phyloP scores from a whole-genome alignment of 2,329 filamentous ascomycete species.

The Xylariaceae sp. region DNA sequence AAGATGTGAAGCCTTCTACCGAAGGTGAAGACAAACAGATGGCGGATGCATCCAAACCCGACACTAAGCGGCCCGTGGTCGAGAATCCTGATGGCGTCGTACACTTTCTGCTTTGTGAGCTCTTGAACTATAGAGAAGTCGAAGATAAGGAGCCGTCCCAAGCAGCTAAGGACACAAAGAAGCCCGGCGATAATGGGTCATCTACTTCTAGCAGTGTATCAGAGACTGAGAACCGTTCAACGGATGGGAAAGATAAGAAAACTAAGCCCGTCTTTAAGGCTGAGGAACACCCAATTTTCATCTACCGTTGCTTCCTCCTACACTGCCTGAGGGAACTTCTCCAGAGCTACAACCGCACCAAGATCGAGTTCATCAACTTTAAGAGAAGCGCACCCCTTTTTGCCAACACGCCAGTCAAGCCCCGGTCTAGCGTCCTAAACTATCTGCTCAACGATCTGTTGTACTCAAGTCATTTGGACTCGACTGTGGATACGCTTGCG shows the following conservation, averaged over 20 bases:
- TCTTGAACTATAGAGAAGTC: constrained; percentile 89
- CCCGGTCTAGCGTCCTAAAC: constrained; percentile 87
- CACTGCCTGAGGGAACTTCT: constrained; percentile 90
- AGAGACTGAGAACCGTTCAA: constrained; percentile 26
- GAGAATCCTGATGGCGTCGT: constrained; percentile 95
- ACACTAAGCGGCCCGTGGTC: constrained; percentile 80
- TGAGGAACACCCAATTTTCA: constrained; percentile 92
- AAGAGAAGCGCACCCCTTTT: constrained; percentile 87
- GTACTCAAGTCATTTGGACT: constrained; percentile 61
- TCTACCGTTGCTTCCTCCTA: constrained; percentile 93
- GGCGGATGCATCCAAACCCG: constrained; percentile 67
- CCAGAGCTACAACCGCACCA: constrained; percentile 88
- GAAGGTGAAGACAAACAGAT: constrained; percentile 63
- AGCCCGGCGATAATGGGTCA: constrained; percentile 39
- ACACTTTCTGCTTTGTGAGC: constrained; percentile 89
- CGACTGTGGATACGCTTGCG: constrained; percentile 72
- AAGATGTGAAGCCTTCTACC: constrained; percentile 63
- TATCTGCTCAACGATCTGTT: constrained; percentile 85
- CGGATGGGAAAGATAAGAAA: constrained; percentile 63
- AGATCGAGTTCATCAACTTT: constrained; percentile 99
- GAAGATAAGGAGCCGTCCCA: constrained; percentile 73
- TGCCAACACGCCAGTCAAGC: constrained; percentile 88
- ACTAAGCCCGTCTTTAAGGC: constrained; percentile 79
- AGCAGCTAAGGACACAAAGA: constrained; percentile 47
- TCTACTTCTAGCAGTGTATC: constrained; percentile 38